Evolutionary conservation across 352 stramenopile species (phyloP), one percentile per base, ranked within the genome.

Genomic region (Phytopythium vexans): DNA sequence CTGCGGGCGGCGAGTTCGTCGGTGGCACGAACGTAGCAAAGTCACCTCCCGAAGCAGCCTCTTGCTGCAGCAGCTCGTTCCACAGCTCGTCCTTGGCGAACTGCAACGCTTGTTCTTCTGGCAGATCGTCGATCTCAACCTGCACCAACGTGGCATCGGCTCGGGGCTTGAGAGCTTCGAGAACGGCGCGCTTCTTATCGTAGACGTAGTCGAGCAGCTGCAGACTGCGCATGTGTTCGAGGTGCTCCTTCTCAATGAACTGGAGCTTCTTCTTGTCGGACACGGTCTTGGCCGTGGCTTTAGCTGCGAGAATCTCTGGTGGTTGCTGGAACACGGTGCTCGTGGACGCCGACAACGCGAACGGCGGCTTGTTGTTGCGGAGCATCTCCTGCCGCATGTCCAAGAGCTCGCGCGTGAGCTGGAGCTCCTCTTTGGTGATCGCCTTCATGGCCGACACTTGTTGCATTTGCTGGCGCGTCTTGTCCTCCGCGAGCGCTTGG

Each of bases 151-250:
- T 51, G 2, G 78, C 82, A 31, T 87, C 66, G 9, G 77, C 67
- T 44, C 77, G 71, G 41, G 75, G 77, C 41, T 77, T 70, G 37
- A 60, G 44, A 7, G 74, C 64, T 40, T 85, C 68, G 41, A 73
- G 51, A 36, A 85, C 45, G 21, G 82, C 79, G 3, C 62, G 64
- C 37, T 76, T 70, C 37, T 77, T 80, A 52, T 91, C 78, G 51
- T 85, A 87, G 21, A 65, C 77, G 45, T 87, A 93, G 53, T 91
- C 78, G 5, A 87, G 54, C 10, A 91, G 54, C 57, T 93, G 80
- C 41, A 90, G 56, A 49, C 72, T 89, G 21, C 75, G 76, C 64
- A 88, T 81, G 50, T 89, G 80, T 12, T 86, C 70, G 6, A 76
- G 41, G 51, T 89, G 74, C 31, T 89, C 73, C 14, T 72, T 69